Conservation (phyloP, 1,139 yeast genomes). For the Yamadazyma diddensiae region DNA sequence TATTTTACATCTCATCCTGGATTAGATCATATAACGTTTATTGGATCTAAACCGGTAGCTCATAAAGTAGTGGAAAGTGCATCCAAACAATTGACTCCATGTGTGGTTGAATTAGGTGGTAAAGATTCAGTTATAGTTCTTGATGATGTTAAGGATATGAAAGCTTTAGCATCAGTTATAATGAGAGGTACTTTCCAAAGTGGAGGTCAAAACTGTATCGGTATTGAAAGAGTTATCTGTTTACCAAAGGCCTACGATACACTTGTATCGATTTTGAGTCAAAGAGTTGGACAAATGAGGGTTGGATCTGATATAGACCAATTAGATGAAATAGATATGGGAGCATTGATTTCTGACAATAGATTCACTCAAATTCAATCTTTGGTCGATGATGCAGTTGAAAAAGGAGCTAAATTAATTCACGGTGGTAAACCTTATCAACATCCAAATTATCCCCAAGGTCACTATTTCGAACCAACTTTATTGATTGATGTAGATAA, state of each 20-base stretch:
- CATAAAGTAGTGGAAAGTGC: conserved; percentile 83
- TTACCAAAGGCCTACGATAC: conserved; percentile 62
- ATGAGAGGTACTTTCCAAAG: conserved; percentile 96
- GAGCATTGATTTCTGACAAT: conserved; percentile 84
- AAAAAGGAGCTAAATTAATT: conserved; percentile 74
- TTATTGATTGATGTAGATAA: conserved; percentile 76
- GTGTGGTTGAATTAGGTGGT: conserved; percentile 94
- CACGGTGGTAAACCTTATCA: conserved; percentile 75
- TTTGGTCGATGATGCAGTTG: conserved; percentile 70
- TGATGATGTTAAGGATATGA: conserved; percentile 61
- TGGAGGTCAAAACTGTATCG: conserved; percentile 96
- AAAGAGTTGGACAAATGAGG: conserved; percentile 60
- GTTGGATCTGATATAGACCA: conserved; percentile 92
- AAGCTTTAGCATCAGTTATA: conserved; percentile 71
- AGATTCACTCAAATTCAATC: conserved; percentile 66
- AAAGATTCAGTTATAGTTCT: conserved; percentile 87
- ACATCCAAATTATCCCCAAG: conserved; percentile 94
- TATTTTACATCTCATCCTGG: conserved; percentile 81
- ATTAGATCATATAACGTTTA: conserved; percentile 83
- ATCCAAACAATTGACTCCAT: conserved; percentile 79
- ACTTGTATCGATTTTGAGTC: conserved; percentile 53
- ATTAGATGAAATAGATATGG: conserved; percentile 87
- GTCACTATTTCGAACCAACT: conserved; percentile 91
- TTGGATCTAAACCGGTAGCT: conserved; percentile 94
- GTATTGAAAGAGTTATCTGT: conserved; percentile 89